These are phyloP conservation scores for Rhododendron vialii DNA, from an alignment of 148 eudicot genomes.

Conservation along the genomic window DNA sequence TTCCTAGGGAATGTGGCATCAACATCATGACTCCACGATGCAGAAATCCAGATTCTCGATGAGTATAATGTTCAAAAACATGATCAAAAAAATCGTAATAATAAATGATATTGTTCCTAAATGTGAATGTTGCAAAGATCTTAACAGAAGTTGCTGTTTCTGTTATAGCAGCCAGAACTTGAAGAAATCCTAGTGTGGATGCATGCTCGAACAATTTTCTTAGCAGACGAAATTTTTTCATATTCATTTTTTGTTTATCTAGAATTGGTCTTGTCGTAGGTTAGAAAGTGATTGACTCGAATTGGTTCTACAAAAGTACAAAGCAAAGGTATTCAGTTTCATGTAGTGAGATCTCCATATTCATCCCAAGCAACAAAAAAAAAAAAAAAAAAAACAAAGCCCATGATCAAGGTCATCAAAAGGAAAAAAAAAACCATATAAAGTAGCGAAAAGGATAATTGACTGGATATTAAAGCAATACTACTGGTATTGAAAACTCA, in stretches of 20 bases:
- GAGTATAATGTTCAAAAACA: neutral
- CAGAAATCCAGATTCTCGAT: neutral
- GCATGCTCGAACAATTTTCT: neutral
- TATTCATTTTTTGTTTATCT: neutral
- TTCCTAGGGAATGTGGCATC: conserved; percentile 32
- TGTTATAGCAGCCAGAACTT: neutral
- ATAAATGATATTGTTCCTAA: neutral
- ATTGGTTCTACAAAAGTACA: neutral
- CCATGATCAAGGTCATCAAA: neutral
- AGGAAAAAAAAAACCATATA: neutral
- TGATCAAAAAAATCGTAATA: neutral
- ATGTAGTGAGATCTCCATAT: neutral
- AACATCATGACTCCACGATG: conserved; percentile 12
- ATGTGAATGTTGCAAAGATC: neutral
- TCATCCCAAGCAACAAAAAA: neutral
- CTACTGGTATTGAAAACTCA: neutral
- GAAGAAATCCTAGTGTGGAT: neutral
- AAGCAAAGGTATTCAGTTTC: neutral
- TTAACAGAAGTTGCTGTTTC: neutral
- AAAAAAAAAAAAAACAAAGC: neutral
- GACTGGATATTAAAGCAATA: neutral
- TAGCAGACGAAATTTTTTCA: neutral
- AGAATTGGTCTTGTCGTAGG: neutral
- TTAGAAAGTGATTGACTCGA: neutral
- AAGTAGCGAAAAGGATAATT: neutral